phyloP scores from a whole-genome alignment of 768 basidiomycete genomes.

The Sporobolomyces phaffii region DNA sequence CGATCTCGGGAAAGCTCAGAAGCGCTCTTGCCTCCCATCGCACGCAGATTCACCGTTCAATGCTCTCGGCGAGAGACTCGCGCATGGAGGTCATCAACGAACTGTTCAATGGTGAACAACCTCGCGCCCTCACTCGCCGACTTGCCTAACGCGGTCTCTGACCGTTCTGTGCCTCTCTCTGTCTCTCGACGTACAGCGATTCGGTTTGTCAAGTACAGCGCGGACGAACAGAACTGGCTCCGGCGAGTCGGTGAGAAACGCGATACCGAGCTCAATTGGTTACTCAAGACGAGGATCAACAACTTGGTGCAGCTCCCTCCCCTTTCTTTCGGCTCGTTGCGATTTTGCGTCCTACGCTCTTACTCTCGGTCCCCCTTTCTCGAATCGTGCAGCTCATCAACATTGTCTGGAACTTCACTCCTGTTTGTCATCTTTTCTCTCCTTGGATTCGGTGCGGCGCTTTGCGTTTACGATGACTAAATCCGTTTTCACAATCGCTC shows the following conservation, averaged over 20 bases:
- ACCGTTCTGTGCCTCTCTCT: conserved; percentile 22
- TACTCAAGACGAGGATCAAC: conserved; percentile 26
- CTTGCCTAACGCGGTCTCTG: no score
- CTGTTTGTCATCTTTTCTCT: not conserved
- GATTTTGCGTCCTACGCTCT: no score
- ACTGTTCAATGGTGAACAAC: conserved; percentile 41
- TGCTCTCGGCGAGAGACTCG: conserved; percentile 46
- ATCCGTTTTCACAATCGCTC: no score
- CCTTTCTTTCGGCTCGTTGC: no score
- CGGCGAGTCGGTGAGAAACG: conserved; percentile 8
- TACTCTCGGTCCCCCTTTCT: not conserved
- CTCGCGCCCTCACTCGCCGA: conserved; percentile 20
- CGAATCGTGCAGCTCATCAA: not conserved
- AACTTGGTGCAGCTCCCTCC: not conserved
- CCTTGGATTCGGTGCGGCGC: not conserved
- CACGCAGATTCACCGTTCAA: conserved; percentile 29
- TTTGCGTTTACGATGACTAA: no score
- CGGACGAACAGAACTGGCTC: conserved; percentile 25
- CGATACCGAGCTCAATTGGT: conserved; percentile 19
- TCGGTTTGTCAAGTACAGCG: conserved; percentile 40
- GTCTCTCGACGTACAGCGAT: not conserved
- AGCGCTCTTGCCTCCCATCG: no score
- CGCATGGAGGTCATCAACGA: conserved; percentile 48
- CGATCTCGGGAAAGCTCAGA: no score
- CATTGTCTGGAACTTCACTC: conserved; percentile 29